phyloP scores from a whole-genome alignment of 805 yeast species.

The Ogataea polymorpha region DNA sequence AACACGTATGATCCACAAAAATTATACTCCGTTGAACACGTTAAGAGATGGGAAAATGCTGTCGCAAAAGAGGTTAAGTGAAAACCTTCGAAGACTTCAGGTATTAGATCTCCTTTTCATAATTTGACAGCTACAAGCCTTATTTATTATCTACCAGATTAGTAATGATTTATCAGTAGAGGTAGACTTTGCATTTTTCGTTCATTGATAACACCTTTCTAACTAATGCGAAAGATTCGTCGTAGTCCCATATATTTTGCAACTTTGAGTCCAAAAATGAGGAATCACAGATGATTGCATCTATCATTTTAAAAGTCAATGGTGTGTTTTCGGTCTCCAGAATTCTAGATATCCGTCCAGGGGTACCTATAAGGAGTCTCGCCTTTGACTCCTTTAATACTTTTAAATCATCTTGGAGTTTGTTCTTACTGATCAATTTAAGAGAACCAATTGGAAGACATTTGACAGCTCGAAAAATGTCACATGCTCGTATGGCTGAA shows the following conservation, averaged over 20 bases:
- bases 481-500: conserved; percentile 88
- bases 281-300: conserved; percentile 56
- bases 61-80: conserved; percentile 14
- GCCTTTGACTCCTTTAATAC: conserved; percentile 42
- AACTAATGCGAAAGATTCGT: conserved; percentile 42
- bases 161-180: conserved; percentile 33
- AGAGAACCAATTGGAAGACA: conserved; percentile 48
- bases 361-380: conserved; percentile 59
- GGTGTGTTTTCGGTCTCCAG: conserved; percentile 42
- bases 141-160: no score
- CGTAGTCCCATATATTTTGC: conserved; percentile 58
- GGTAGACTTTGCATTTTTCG: conserved; percentile 47
- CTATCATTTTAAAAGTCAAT: conserved; percentile 42
- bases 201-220: conserved; percentile 35
- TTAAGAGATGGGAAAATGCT: conserved; percentile 45
- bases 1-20: conserved; percentile 35
- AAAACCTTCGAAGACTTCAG: no score
- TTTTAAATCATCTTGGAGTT: conserved; percentile 58
- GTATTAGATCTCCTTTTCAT: no score
- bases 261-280: conserved; percentile 59
- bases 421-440: conserved; percentile 74
- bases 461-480: conserved; percentile 62
- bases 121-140: no score
- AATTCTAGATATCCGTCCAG: conserved; percentile 54
- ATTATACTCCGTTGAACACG: conserved; percentile 38